Percentiles rank a stretch among this genome's conserved stretches.
phyloP scores from a whole-genome alignment of 225 moss, liverwort and hornwort species.

The Lunularia cruciata region DNA sequence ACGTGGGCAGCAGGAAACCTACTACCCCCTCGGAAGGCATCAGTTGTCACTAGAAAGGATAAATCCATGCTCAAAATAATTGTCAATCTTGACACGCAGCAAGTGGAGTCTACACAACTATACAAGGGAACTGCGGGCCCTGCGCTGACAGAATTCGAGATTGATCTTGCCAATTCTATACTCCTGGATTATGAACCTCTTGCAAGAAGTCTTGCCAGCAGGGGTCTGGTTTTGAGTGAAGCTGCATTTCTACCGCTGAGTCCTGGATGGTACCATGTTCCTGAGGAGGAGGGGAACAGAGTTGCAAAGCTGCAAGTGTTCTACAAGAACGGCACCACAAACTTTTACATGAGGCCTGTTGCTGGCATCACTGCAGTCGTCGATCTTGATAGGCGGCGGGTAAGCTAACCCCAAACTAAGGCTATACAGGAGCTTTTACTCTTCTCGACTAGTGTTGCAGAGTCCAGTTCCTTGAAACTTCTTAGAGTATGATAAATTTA shows the following conservation, averaged over 20 bases:
- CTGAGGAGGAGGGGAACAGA: slow-evolving; percentile 46
- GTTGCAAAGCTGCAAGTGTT: slow-evolving; percentile 36
- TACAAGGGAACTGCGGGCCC: slow-evolving; percentile 40
- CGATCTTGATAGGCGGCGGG: slow-evolving; percentile 29
- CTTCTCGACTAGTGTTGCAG: too few relatives aligned
- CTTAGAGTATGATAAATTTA: too few relatives aligned
- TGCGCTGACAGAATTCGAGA: slow-evolving; percentile 6
- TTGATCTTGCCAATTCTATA: not conserved
- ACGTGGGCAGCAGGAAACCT: slow-evolving; percentile 33
- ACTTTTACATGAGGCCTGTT: slow-evolving; percentile 56
- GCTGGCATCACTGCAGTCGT: slow-evolving; percentile 39
- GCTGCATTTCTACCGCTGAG: slow-evolving; percentile 7
- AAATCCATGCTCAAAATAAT: slow-evolving; percentile 35
- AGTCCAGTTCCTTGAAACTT: too few relatives aligned
- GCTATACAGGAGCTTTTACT: too few relatives aligned
- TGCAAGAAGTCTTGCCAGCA: slow-evolving; percentile 31
- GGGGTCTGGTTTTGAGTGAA: slow-evolving; percentile 34
- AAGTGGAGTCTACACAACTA: slow-evolving; percentile 24
- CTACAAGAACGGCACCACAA: slow-evolving; percentile 42
- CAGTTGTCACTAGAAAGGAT: slow-evolving; percentile 32
- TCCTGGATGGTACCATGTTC: slow-evolving; percentile 50
- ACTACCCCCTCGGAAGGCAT: slow-evolving; percentile 45
- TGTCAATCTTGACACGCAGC: slow-evolving; percentile 38
- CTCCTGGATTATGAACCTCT: slow-evolving; percentile 28
- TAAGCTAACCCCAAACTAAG: too few relatives aligned